phyloP scores from a whole-genome alignment of 345 rosid genomes.

The Eutrema heterophyllum region DNA sequence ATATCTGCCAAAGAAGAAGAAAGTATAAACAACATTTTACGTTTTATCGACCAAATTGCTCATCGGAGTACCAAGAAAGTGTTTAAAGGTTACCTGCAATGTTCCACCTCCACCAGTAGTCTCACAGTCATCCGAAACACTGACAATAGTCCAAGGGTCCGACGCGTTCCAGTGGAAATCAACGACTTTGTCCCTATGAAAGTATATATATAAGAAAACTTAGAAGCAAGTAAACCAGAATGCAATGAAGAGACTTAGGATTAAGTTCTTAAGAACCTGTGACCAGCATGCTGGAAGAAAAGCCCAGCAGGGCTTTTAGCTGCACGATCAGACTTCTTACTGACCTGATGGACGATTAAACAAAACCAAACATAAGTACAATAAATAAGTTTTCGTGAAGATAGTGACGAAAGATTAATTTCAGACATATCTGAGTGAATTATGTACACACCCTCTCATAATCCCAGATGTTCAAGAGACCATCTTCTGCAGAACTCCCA shows the following conservation, averaged over 20 bases:
- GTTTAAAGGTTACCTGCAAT: constrained; percentile 41
- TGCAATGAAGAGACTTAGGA: background rate
- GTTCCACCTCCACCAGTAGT: constrained; percentile 95
- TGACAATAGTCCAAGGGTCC: constrained; percentile 95
- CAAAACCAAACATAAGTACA: constrained; percentile 7
- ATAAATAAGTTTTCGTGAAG: background rate
- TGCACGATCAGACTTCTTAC: constrained; percentile 31
- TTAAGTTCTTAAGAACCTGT: constrained; percentile 23
- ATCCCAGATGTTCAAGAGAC: constrained; percentile 40
- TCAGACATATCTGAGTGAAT: background rate
- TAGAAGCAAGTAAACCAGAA: background rate
- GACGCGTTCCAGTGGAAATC: constrained; percentile 90
- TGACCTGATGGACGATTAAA: constrained; percentile 12
- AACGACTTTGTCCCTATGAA: constrained; percentile 83
- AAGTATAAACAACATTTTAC: background rate
- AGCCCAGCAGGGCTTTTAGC: constrained; percentile 33
- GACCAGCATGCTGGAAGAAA: constrained; percentile 42
- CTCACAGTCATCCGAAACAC: constrained; percentile 97
- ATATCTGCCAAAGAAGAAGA: constrained; percentile 51
- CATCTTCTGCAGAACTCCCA: constrained; percentile 38
- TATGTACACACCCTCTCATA: constrained; percentile 29
- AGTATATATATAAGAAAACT: background rate
- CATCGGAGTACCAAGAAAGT: background rate
- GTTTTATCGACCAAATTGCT: background rate
- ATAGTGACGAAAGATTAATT: background rate